Evolutionary conservation across 805 yeast species (phyloP).

Genomic region (Danielozyma ontarioensis): DNA sequence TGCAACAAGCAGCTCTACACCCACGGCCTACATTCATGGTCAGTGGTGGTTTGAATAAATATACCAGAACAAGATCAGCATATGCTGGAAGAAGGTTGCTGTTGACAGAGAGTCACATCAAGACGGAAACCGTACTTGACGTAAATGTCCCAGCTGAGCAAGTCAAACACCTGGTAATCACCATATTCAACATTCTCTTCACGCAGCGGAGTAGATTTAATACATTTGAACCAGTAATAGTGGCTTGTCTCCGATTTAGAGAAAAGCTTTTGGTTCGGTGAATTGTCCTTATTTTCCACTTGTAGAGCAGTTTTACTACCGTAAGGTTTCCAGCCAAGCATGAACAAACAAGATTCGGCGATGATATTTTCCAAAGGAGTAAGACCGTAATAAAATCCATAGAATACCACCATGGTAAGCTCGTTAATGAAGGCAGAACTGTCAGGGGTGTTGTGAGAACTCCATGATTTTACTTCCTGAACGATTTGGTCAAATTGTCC

Average conservation of each 20-base stretch:
- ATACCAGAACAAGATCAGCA: neutral
- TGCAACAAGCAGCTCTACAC: slow-evolving; percentile 6
- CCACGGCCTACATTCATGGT: too few relatives aligned
- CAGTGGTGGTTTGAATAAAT: neutral
- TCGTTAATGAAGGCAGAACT: slow-evolving; percentile 24
- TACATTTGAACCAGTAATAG: slow-evolving; percentile 24
- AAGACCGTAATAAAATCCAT: slow-evolving; percentile 38
- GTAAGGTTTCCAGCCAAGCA: slow-evolving; percentile 41
- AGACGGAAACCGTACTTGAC: slow-evolving; percentile 33
- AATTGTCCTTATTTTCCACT: neutral
- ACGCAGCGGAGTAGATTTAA: slow-evolving; percentile 10
- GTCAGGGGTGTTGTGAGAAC: slow-evolving; percentile 17
- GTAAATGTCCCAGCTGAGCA: slow-evolving; percentile 36
- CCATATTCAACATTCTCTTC: slow-evolving; percentile 22
- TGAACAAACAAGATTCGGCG: slow-evolving; percentile 35
- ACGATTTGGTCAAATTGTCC: slow-evolving; percentile 29
- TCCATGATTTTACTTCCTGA: slow-evolving; percentile 22
- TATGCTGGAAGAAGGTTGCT: slow-evolving; percentile 17
- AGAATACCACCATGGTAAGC: slow-evolving; percentile 34
- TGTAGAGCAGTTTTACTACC: slow-evolving; percentile 8
- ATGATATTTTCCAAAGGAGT: slow-evolving; percentile 40
- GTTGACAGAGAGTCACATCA: slow-evolving; percentile 27
- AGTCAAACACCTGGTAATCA: slow-evolving; percentile 39
- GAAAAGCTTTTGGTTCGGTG: slow-evolving; percentile 4
- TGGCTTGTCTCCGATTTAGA: slow-evolving; percentile 4